Evolutionary conservation across 306 rosid genomes (phyloP).

Genomic region (Rosa multiflora): DNA sequence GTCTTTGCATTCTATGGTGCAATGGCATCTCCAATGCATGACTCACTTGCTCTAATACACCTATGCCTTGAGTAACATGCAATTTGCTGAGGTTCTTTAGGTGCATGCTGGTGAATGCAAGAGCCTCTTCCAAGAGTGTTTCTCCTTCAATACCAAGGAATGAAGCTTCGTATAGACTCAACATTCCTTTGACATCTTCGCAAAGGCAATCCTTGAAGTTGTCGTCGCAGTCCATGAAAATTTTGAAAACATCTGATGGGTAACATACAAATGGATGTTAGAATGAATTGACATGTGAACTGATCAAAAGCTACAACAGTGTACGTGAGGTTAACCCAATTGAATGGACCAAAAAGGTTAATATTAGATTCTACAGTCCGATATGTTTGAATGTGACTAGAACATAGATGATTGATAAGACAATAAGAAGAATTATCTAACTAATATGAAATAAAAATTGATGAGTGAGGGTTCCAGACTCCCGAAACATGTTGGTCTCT

Average conservation of each 20-base stretch:
- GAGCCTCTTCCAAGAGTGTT: constrained; percentile 50
- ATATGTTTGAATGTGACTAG: no score
- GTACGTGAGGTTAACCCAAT: no score
- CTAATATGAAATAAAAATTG: no score
- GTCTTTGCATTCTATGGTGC: constrained; percentile 38
- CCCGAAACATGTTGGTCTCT: no score
- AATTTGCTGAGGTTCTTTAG: constrained; percentile 21
- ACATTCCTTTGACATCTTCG: constrained; percentile 46
- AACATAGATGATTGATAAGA: no score
- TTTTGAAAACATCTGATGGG: constrained; percentile 44
- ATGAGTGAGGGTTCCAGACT: no score
- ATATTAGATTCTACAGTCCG: no score
- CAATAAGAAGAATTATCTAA: no score
- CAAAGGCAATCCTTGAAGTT: constrained; percentile 13
- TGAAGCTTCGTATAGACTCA: constrained; percentile 58
- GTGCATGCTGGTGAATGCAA: constrained; percentile 29
- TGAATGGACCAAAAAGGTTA: no score
- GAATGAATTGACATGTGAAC: neutral
- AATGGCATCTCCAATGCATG: constrained; percentile 49
- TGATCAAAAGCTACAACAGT: neutral
- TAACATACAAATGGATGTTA: neutral
- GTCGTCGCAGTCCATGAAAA: constrained; percentile 24
- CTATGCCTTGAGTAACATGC: neutral
- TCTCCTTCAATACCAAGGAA: constrained; percentile 48
- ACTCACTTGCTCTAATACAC: constrained; percentile 25